Base-by-base conservation (phyloP, 2,329 filamentous ascomycete species). In the Trichoderma endophyticum region DNA sequence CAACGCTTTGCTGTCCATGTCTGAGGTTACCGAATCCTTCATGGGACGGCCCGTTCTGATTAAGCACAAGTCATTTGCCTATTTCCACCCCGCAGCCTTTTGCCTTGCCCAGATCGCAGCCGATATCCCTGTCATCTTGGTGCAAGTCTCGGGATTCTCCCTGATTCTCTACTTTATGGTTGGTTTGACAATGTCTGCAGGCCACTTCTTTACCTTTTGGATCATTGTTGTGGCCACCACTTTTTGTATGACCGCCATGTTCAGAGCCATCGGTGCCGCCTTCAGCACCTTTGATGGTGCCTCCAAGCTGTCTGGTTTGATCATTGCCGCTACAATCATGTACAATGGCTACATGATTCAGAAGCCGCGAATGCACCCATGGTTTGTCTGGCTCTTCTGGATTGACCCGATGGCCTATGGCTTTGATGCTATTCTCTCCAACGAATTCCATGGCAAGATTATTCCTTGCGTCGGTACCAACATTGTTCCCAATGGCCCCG, bases 371-470 rank as follows among this genome's bases (percentile, higher is more conserved):
- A 91, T 91, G 89, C 87, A 89, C 54, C 85, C 86, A 0, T 91
- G 88, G 88, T 86, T 91, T 28, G 81, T 83, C 3, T 91, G 89
- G 89, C 78, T 91, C 3, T 90, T 86, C 73, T 90, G 88, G 87
- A 86, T 91, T 26, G 86, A 92, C 74, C 91, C 91, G 0, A 81
- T 94, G 3, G 88, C 91, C 0, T 93, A 93, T 72, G 89, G 85
- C 0, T 94, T 93, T 71, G 89, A 93, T 74, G 87, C 87, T 0
- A 79, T 94, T 0, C 84, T 93, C 77, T 84, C 89, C 0, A 94
- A 94, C 75, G 92, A 94, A 77, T 93, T 94, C 71, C 85, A 91
- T 74, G 82, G 81, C 39, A 82, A 91, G 77, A 82, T 76, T 2
- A 84, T 89, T 21, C 80, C 83, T 1, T 90, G 88, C 71, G 70